Conservation (phyloP, 257 asterid species). For the Solanum etuberosum region DNA sequence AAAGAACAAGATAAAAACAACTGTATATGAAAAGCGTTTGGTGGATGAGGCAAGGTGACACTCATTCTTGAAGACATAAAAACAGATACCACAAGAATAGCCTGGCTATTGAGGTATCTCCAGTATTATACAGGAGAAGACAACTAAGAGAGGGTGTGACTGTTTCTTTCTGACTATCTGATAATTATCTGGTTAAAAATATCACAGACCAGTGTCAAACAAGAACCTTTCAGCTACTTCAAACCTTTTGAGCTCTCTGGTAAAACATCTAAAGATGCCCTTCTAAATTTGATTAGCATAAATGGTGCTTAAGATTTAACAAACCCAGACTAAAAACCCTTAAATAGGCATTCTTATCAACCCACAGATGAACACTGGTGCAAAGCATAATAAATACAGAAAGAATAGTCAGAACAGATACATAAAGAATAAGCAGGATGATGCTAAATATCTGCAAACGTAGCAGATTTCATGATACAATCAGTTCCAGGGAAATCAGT, state of each 20-base stretch:
- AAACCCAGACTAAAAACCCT: neutral
- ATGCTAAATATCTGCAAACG: neutral
- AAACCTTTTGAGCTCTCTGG: neutral
- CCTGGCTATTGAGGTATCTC: neutral
- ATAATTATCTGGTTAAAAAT: neutral
- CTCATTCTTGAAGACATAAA: neutral
- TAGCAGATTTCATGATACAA: neutral
- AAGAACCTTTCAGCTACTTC: neutral
- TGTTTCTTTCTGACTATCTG: neutral
- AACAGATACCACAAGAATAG: neutral
- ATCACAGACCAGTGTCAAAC: neutral
- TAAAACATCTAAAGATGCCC: neutral
- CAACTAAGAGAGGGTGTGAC: neutral
- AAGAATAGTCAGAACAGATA: neutral
- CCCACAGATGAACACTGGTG: neutral
- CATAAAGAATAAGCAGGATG: neutral
- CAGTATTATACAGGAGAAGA: neutral
- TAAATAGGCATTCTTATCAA: neutral
- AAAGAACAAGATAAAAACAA: neutral
- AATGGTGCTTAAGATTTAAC: neutral
- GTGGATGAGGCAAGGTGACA: neutral
- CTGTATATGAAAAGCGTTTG: neutral
- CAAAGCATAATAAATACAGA: neutral
- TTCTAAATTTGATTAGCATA: neutral
- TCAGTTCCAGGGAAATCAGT: neutral